Evolutionary conservation across 208 protist species (phyloP).

Genomic region (Borovskyia barvae): DNA sequence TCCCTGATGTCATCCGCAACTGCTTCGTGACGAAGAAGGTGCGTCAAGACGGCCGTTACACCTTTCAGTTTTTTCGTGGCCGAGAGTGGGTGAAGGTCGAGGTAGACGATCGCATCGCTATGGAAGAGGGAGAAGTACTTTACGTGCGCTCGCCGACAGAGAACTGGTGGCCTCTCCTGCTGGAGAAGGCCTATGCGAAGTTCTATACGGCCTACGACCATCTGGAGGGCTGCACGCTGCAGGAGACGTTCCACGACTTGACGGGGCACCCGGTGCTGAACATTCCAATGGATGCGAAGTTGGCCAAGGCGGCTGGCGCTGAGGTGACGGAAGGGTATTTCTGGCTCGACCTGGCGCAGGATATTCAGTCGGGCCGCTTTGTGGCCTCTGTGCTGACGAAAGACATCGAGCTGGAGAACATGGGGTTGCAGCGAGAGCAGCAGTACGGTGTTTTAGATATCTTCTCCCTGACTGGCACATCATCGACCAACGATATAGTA

Average conservation of each 20-base stretch:
- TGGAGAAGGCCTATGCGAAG: slow-evolving; percentile 91
- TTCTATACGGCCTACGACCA: slow-evolving; percentile 74
- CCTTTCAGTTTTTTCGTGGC: slow-evolving; percentile 71
- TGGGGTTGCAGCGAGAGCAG: slow-evolving; percentile 62
- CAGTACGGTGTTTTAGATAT: slow-evolving; percentile 61
- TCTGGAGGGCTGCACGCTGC: slow-evolving; percentile 64
- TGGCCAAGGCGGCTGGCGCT: slow-evolving; percentile 50
- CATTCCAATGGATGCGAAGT: slow-evolving; percentile 49
- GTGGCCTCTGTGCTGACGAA: slow-evolving; percentile 49
- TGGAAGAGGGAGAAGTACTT: slow-evolving; percentile 50
- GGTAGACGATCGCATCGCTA: slow-evolving; percentile 66
- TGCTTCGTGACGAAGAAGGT: slow-evolving; percentile 83
- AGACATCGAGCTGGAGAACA: slow-evolving; percentile 24
- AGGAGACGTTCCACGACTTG: slow-evolving; percentile 72
- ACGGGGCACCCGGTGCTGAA: slow-evolving; percentile 70
- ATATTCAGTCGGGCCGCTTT: slow-evolving; percentile 42
- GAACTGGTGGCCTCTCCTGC: slow-evolving; percentile 76
- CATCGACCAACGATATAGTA: slow-evolving; percentile 40
- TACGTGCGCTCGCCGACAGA: slow-evolving; percentile 62
- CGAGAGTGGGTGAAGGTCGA: slow-evolving; percentile 70
- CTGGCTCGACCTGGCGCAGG: slow-evolving; percentile 39
- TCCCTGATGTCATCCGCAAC: slow-evolving; percentile 63
- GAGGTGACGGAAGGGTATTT: slow-evolving; percentile 40
- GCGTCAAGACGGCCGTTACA: slow-evolving; percentile 74
- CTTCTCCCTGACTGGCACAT: slow-evolving; percentile 46